Evolutionary conservation across 495 filamentous ascomycete genomes (phyloP).

Genomic region (Xylaria curta): DNA sequence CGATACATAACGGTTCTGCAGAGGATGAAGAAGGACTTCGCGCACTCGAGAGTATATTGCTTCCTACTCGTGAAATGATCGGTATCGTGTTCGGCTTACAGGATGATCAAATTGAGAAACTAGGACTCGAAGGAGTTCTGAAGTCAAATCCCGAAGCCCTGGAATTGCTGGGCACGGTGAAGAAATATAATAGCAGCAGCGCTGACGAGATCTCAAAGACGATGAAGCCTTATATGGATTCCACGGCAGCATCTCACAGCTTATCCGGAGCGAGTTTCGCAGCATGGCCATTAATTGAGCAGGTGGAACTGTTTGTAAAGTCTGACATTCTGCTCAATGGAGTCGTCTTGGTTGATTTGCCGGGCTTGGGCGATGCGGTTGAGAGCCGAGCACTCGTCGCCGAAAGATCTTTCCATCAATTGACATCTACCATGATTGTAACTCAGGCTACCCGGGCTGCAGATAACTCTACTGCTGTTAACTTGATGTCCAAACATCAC

Average conservation of each 20-base stretch:
- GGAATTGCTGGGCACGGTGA: background rate
- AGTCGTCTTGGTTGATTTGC: conserved; percentile 35
- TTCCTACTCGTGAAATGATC: conserved; percentile 16
- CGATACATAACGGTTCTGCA: conserved; percentile 18
- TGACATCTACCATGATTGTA: conserved; percentile 31
- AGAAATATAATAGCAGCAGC: conserved; percentile 14
- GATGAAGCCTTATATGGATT: conserved; percentile 26
- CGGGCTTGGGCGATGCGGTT: conserved; percentile 35
- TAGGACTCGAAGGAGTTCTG: conserved; percentile 8
- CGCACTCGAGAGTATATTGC: background rate
- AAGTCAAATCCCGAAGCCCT: conserved; percentile 26
- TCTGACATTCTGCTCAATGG: conserved; percentile 33
- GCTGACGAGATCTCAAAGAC: background rate
- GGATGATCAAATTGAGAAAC: background rate
- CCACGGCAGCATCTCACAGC: conserved; percentile 1
- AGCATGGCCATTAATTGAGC: conserved; percentile 36
- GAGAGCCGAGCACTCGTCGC: conserved; percentile 33
- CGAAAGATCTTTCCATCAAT: conserved; percentile 25
- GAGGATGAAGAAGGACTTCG: conserved; percentile 15
- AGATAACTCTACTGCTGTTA: conserved; percentile 31
- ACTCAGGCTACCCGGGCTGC: conserved; percentile 33
- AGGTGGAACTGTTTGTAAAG: conserved; percentile 35
- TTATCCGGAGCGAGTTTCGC: background rate
- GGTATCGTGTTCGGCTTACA: conserved; percentile 17
- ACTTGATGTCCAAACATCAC: conserved; percentile 35